Conservation (phyloP, 2,329 filamentous ascomycete species). For the Sporothrix brasiliensis region DNA sequence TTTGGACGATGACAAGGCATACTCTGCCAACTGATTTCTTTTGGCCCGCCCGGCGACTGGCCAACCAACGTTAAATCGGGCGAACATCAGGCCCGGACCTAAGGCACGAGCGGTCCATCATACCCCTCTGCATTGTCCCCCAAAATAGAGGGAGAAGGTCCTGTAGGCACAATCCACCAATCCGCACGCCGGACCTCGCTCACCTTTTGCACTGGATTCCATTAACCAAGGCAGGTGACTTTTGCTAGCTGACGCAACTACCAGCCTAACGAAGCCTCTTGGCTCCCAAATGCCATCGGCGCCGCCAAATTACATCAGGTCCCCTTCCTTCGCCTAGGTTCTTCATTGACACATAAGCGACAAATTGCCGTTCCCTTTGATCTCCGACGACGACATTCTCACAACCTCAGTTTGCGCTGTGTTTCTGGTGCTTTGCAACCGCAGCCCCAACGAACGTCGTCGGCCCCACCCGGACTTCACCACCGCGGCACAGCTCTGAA, state of each 20-base stretch:
- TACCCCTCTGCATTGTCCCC: not conserved
- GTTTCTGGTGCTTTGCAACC: constrained; percentile 25
- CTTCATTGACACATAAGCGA: not conserved
- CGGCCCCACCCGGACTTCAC: constrained; percentile 23
- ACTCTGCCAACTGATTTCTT: not conserved
- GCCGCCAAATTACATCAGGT: constrained; percentile 32
- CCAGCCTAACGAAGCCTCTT: constrained; percentile 11
- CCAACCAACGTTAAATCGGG: not conserved
- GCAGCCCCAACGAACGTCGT: constrained; percentile 5
- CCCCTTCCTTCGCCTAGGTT: constrained; percentile 21
- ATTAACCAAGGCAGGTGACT: constrained; percentile 11
- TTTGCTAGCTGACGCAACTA: constrained; percentile 24
- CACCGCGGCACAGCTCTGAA: constrained; percentile 12
- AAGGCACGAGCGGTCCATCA: not conserved
- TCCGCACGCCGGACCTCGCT: not conserved
- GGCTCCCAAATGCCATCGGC: constrained; percentile 23
- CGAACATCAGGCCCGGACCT: constrained; percentile 4
- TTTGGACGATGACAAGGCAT: too few species aligned
- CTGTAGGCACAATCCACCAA: constrained; percentile 10
- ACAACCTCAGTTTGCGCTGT: not conserved
- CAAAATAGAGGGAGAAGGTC: too few species aligned
- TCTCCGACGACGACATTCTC: not conserved
- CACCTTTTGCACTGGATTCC: not conserved
- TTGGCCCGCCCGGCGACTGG: not conserved
- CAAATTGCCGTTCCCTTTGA: too few species aligned